Evolutionary conservation across 1,284 basidiomycete species (phyloP), one percentile per base, ranked within the genome.

Genomic region (Ustilago bromivora): DNA sequence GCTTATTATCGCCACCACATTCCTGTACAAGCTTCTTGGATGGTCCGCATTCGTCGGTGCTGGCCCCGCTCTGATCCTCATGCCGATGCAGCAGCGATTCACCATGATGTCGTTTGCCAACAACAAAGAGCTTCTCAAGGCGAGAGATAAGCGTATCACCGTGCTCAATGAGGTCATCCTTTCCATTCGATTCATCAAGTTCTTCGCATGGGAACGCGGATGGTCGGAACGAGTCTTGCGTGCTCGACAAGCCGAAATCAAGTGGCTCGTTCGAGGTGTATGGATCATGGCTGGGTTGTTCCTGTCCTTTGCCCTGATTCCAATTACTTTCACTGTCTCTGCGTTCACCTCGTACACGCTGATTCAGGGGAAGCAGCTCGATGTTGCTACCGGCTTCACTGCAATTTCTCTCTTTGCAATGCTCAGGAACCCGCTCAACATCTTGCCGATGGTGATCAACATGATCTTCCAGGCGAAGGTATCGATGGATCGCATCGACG

Each of bases 401-500:
- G 76, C 82, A 1, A 47, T 80, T 28, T 58, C 78, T 1, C 78
- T 82, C 13, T 84, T 84, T 32, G 61, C 54, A 40, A 76, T 82
- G 71, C 66, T 83, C 12, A 70, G 75, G 32, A 72, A 61, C 35
- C 76, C 82, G 4, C 65, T 84, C 13, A 72, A 62, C 38, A 57
- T 73, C 23, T 55, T 84, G 15, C 83, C 83, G 2, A 61, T 71
- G 53, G 58, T 79, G 19, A 49, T 81, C 52, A 82, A 68, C 47
- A 58, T 52, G 52, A 66, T 84, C 9, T 70, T 88, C 10, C 85
- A 94, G 89, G 90, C 92, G 0, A 89, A 90, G 28, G 92, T 96
- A 3, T 90, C 93, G 0, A 85, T 96, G 32, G 89, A 93, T 57
- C 92, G 95, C 57, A 93, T 96, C 65, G 89, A 92, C 34, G 91